A percentile compares a stretch with the other conserved stretches of the same genome.
These are phyloP conservation scores for Teunomyces atbi DNA, from an alignment of 805 yeast species.

Conservation along the genomic window DNA sequence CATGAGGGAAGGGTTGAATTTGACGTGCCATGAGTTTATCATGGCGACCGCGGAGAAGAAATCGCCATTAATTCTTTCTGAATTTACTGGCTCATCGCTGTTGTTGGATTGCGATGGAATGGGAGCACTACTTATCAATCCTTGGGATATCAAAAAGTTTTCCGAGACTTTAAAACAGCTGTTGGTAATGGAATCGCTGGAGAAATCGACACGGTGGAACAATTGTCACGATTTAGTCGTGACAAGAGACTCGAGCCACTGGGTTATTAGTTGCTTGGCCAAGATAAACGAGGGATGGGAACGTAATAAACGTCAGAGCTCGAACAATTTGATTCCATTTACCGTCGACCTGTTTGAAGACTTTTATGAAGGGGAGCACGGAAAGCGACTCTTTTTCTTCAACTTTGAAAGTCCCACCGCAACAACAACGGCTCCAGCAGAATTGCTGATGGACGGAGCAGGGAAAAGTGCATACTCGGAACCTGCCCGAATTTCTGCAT, in stretches of 20 bases:
- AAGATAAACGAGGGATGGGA: conserved; percentile 49
- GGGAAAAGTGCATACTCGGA: conserved; percentile 43
- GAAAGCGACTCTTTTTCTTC: conserved; percentile 50
- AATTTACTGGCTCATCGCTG: conserved; percentile 92
- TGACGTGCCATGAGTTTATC: conserved; percentile 92
- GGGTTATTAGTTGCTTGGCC: conserved; percentile 63
- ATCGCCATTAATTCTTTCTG: conserved; percentile 84
- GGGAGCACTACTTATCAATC: conserved; percentile 80
- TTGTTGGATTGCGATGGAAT: conserved; percentile 51
- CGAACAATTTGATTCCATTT: conserved; percentile 28
- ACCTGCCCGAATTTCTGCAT: conserved; percentile 54
- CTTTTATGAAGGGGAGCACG: conserved; percentile 24
- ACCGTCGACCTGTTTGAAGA: conserved; percentile 30
- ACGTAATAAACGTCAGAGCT: conserved; percentile 26
- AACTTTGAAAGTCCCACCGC: conserved; percentile 47
- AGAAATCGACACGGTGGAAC: conserved; percentile 61
- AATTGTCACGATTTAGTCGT: conserved; percentile 56
- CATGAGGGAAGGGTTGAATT: conserved; percentile 94
- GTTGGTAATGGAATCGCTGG: conserved; percentile 62
- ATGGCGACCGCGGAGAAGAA: conserved; percentile 68
- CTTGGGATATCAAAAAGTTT: conserved; percentile 78
- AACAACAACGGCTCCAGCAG: conserved; percentile 11
- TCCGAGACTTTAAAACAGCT: conserved; percentile 62
- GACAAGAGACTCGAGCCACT: conserved; percentile 66
- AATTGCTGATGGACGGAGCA: conserved; percentile 9